Conservation (phyloP, 768 basidiomycete genomes). For the Pleurotus sapidus region DNA sequence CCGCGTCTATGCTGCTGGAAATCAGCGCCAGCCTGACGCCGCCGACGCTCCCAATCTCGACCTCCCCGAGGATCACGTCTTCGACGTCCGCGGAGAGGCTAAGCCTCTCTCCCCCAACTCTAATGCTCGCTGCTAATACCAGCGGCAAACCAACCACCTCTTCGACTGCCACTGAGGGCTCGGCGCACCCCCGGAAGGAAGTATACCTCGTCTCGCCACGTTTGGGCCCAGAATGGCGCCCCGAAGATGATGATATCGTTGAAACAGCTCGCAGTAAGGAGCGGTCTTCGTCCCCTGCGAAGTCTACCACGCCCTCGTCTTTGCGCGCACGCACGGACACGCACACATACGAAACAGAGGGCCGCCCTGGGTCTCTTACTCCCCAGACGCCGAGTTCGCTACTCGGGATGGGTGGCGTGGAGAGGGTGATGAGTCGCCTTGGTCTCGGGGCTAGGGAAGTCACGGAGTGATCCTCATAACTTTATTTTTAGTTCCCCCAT, state of each 20-base stretch:
- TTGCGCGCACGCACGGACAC: neutral
- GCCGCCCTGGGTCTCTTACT: neutral
- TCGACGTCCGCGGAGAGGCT: conserved; percentile 7
- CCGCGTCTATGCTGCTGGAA: conserved; percentile 64
- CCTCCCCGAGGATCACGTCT: neutral
- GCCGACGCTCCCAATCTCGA: conserved; percentile 7
- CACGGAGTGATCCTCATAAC: neutral
- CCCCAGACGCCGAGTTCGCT: conserved; percentile 30
- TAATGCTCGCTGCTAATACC: neutral
- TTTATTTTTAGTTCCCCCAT: too few relatives aligned
- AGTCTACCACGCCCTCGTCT: neutral
- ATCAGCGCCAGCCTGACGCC: conserved; percentile 49
- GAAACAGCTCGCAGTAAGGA: neutral
- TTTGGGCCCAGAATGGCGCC: neutral
- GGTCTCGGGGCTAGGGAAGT: conserved; percentile 1
- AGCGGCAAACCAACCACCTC: neutral
- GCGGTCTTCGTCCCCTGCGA: neutral
- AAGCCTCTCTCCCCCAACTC: conserved; percentile 5
- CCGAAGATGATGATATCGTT: neutral
- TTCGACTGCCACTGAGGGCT: neutral
- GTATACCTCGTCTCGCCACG: neutral
- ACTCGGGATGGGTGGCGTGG: conserved; percentile 19
- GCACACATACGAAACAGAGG: neutral
- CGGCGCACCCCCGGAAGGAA: too few relatives aligned
- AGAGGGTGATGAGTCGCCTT: conserved; percentile 8